Conservation (phyloP, 331 rosid species). For the Quercus lobata region DNA sequence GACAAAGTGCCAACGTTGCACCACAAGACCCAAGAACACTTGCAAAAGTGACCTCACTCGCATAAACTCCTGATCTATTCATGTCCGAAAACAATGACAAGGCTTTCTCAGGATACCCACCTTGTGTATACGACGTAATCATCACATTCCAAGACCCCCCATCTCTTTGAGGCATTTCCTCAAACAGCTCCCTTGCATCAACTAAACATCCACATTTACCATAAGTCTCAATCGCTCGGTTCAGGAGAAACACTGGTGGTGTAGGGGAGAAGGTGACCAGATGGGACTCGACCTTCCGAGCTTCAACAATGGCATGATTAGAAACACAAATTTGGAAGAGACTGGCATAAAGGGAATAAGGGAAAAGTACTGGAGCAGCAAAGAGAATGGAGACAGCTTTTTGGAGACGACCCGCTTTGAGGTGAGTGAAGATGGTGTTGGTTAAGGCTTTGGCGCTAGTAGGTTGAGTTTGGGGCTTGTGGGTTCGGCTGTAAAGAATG, state of each 20-base stretch:
- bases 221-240: slow-evolving; percentile 69
- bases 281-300: slow-evolving; percentile 74
- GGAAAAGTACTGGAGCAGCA: slow-evolving; percentile 40
- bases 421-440: slow-evolving; percentile 28
- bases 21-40: slow-evolving; percentile 61
- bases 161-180: slow-evolving; percentile 73
- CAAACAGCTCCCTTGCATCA: slow-evolving; percentile 68
- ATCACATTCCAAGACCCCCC: slow-evolving; percentile 82
- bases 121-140: slow-evolving; percentile 45
- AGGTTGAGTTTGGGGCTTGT: slow-evolving; percentile 22
- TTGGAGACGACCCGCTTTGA: slow-evolving; percentile 32
- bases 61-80: slow-evolving; percentile 36
- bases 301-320: slow-evolving; percentile 41
- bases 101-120: slow-evolving; percentile 32
- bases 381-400: slow-evolving; percentile 55
- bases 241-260: slow-evolving; percentile 62
- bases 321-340: slow-evolving; percentile 62
- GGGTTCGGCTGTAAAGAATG: slow-evolving; percentile 23
- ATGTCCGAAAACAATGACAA: slow-evolving; percentile 32
- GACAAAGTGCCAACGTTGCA: slow-evolving; percentile 27
- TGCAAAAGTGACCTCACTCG: slow-evolving; percentile 56
- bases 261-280: slow-evolving; percentile 47
- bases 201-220: slow-evolving; percentile 56
- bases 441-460: slow-evolving; percentile 11
- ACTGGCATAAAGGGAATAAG: slow-evolving; percentile 47